Base-by-base conservation (phyloP, 1,284 basidiomycete species). In the Ustilago crameri region DNA sequence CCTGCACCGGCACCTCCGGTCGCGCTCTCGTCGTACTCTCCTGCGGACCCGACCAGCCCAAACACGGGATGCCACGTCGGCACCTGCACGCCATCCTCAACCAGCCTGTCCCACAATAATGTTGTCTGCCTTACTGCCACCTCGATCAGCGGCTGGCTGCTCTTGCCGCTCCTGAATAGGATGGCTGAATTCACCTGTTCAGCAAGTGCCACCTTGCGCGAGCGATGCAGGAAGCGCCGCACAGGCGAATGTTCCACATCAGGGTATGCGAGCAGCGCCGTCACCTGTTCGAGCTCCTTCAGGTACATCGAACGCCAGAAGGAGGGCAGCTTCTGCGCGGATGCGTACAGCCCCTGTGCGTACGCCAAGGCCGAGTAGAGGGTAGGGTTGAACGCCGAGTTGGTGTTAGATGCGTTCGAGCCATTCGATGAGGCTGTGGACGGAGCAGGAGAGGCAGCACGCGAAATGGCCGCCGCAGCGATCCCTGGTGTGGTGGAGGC, bases 161-260 rank as follows among this genome's bases (percentile, higher is more conserved):
- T 68, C 23, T 63, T 61, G 9, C 79, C 79, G 14, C 64, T 71
- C 9, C 76, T 61, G 20, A 55, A 51, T 41, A 95, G 84, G 50
- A 95, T 91, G 10, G 93, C 93, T 47, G 88, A 88, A 72, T 94
- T 91, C 52, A 95, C 89, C 84, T 93, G 91, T 60, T 92, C 90
- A 1, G 93, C 93, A 5, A 95, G 87, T 7, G 88, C 88, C 72
- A 91, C 90, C 52, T 93, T 87, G 59, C 92, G 85, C 58, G 88
- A 88, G 80, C 90, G 89, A 50, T 87, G 87, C 60, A 95, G 83
- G 81, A 93, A 93, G 49, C 86, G 87, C 15, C 88, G 85, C 69
- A 92, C 43, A 86, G 87, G 82, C 64, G 90, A 91, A 46, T 86
- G 86, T 80, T 92, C 91, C 0, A 92, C 90, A 3, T 89, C 86